Base-by-base conservation (phyloP, 306 rosid genomes). In the Ammopiptanthus mongolicus region DNA sequence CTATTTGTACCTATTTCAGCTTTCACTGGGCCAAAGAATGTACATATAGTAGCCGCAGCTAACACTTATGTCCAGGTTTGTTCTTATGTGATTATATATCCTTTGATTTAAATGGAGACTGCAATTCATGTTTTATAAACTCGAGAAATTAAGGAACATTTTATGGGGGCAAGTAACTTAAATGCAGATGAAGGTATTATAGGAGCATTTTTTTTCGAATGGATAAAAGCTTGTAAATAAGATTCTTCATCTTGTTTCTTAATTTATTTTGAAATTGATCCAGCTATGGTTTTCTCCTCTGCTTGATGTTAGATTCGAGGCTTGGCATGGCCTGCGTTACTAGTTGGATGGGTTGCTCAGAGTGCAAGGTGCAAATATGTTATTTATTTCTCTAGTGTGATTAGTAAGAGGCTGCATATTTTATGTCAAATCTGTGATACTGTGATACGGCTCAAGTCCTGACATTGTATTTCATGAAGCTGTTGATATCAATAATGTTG, bases 1-100 rank as follows among this genome's bases (percentile, higher is more conserved):
- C 46, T 77, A 39, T 51, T 68, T 65, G 14, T 64, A 19, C 53
- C 55, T 61, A 75, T 85, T 87, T 80, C 91, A 91, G 98, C 93
- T 84, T 90, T 94, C 78, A 82, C 84, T 36, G 97, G 97, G 46
- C 77, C 90, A 65, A 91, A 88, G 85, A 88, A 88, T 71, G 67
- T 21, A 48, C 83, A 91, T 28, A 10, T 91, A 76, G 87, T 91
- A 60, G 90, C 98, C 17, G 96, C 96, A 65, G 97, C 97, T 60
- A 90, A 87, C 84, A 84, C 87, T 25, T 94, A 91, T 57, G 89
- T 91, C 60, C 97, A 94, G 98, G 98, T 94, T 69, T 66, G 74
- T 74, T 81, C 71, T 63, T 61, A 65, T 58, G 19, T 28, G 48
- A 7, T 17, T 51, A 46, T 48, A 19, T 58, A 22, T 64, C 18